Conservation (phyloP, 2,329 filamentous ascomycete genomes). For the Aspergillus flavus region DNA sequence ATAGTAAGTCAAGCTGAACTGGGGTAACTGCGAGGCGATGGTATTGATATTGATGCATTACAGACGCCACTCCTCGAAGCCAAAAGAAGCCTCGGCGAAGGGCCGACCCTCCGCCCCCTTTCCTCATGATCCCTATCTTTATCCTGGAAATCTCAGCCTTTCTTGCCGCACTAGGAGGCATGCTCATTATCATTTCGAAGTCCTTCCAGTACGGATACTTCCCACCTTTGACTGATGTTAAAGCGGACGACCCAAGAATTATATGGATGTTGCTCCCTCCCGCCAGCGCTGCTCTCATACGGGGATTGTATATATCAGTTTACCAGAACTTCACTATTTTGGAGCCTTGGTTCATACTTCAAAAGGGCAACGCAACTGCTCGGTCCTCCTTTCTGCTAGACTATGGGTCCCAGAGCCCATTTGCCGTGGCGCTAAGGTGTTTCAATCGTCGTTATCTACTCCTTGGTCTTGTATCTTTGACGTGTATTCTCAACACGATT, state of each 20-base stretch:
- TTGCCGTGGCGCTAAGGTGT: conserved; percentile 8
- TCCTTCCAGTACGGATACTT: conserved; percentile 7
- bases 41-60: conserved; percentile 1
- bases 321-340: conserved; percentile 12
- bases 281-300: conserved; percentile 5
- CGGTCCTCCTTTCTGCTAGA: conserved; percentile 10
- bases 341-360: conserved; percentile 12
- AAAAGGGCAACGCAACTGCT: conserved; percentile 9
- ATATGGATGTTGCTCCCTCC: conserved; percentile 9
- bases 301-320: conserved; percentile 9
- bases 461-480: conserved; percentile 10
- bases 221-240: conserved; percentile 3
- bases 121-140: conserved; percentile 12
- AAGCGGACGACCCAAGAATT: not conserved
- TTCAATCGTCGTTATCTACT: conserved; percentile 9
- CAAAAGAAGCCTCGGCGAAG: not conserved
- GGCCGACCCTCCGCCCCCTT: conserved; percentile 10
- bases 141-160: conserved; percentile 4
- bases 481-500: conserved; percentile 10
- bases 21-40: not conserved
- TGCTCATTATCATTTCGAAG: conserved; percentile 1
- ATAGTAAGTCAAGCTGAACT: not conserved
- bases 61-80: conserved; percentile 2
- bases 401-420: conserved; percentile 10
- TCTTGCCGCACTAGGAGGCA: conserved; percentile 6